Evolutionary conservation across 805 yeast genomes (phyloP).

Genomic region (Metschnikowia corniflorae): DNA sequence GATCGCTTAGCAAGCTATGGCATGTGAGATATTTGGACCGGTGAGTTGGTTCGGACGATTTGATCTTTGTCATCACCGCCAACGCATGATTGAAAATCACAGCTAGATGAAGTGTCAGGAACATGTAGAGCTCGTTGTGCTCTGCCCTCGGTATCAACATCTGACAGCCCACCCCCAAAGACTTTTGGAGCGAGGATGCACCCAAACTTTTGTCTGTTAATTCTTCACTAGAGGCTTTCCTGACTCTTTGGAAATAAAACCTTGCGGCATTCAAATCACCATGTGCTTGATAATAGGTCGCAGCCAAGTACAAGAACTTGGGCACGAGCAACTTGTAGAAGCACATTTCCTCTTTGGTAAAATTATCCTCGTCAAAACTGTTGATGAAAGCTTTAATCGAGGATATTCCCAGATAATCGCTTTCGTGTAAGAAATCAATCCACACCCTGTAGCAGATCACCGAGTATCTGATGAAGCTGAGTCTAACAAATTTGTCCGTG

Average conservation of each 20-base stretch:
- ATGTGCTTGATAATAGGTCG: constrained; percentile 33
- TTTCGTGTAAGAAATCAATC: constrained; percentile 29
- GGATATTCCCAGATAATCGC: constrained; percentile 22
- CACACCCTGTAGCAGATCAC: constrained; percentile 36
- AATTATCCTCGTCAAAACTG: constrained; percentile 32
- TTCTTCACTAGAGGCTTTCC: constrained; percentile 14
- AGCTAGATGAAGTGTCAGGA: constrained; percentile 26
- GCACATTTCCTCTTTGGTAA: constrained; percentile 38
- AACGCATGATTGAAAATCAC: constrained; percentile 1
- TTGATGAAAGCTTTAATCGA: constrained; percentile 31
- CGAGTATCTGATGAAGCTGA: constrained; percentile 23
- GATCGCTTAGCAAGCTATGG: constrained; percentile 6
- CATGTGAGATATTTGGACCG: constrained; percentile 1
- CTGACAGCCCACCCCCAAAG: constrained; percentile 26
- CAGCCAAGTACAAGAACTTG: constrained; percentile 38
- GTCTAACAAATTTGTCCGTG: constrained; percentile 20
- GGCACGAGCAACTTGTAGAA: constrained; percentile 36
- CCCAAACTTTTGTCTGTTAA: neutral
- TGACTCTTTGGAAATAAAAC: constrained; percentile 35
- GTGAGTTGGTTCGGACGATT: neutral
- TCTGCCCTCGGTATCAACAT: constrained; percentile 15
- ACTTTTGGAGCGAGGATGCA: constrained; percentile 8
- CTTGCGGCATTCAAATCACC: constrained; percentile 38
- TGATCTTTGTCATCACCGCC: neutral
- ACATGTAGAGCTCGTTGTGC: constrained; percentile 29